phyloP scores from a whole-genome alignment of 1,284 basidiomycete genomes.

The Coniophora puteana region DNA sequence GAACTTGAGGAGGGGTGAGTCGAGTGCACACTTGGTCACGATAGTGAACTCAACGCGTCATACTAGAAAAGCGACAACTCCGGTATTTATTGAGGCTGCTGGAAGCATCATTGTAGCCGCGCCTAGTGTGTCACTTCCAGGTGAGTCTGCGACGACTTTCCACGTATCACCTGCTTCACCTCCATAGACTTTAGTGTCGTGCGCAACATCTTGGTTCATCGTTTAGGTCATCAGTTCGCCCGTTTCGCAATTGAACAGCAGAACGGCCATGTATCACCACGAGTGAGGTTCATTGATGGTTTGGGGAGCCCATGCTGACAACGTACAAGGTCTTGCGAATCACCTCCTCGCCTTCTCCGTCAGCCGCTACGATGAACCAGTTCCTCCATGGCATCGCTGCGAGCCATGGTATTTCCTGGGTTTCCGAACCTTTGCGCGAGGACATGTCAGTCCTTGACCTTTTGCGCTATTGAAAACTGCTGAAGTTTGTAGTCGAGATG shows the following conservation, averaged over 20 bases:
- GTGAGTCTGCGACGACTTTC: slow-evolving; percentile 31
- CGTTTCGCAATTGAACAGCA: slow-evolving; percentile 48
- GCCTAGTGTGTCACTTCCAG: slow-evolving; percentile 53
- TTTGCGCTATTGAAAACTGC: slow-evolving; percentile 1
- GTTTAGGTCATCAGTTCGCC: slow-evolving; percentile 54
- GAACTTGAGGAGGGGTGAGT: slow-evolving; percentile 53
- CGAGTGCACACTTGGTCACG: slow-evolving; percentile 10
- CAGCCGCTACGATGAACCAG: slow-evolving; percentile 50
- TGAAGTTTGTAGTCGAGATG: slow-evolving; percentile 38
- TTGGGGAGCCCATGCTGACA: slow-evolving; percentile 1
- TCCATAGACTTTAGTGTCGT: slow-evolving; percentile 52
- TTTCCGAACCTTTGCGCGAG: slow-evolving; percentile 53
- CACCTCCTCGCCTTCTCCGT: slow-evolving; percentile 47
- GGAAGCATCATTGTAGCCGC: slow-evolving; percentile 65
- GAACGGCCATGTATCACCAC: slow-evolving; percentile 51
- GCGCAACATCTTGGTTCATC: slow-evolving; percentile 50
- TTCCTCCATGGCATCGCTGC: slow-evolving; percentile 53
- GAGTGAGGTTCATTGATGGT: slow-evolving; percentile 31
- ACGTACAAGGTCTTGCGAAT: slow-evolving; percentile 46
- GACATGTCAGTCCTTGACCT: slow-evolving; percentile 47
- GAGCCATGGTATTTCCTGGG: slow-evolving; percentile 56
- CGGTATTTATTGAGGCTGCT: slow-evolving; percentile 55
- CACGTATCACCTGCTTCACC: not conserved
- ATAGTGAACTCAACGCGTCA: slow-evolving; percentile 4
- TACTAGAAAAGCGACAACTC: slow-evolving; percentile 38